phyloP scores from a whole-genome alignment of 2,329 filamentous ascomycete genomes.

The Alternaria triticimaculans region DNA sequence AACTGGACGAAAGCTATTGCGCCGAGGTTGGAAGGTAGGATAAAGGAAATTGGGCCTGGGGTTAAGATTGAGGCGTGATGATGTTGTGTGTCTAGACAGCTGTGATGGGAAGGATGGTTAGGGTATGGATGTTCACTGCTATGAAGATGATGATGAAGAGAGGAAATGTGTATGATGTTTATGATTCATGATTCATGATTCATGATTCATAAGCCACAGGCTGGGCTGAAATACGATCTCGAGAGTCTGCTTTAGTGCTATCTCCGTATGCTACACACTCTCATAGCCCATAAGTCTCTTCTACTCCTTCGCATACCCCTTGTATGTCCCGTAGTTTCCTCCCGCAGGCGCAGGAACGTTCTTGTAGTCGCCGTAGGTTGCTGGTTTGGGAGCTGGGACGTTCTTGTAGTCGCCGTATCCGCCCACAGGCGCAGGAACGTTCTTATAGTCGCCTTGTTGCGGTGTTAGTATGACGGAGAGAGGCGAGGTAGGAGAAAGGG shows the following conservation, averaged over 20 bases:
- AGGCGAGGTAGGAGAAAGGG: too few species aligned
- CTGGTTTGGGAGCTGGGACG: neutral
- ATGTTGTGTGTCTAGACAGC: neutral
- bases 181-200: neutral
- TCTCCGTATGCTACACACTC: neutral
- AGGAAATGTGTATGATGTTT: neutral
- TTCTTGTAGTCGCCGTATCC: neutral
- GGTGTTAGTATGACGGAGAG: neutral
- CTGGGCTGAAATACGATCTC: neutral
- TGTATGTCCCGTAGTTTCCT: neutral
- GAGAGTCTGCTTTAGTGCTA: neutral
- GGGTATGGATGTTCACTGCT: neutral
- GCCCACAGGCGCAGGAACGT: neutral
- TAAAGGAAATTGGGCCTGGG: slow-evolving; percentile 50
- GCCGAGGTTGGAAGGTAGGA: slow-evolving; percentile 78
- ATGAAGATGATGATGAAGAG: too few species aligned
- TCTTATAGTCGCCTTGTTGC: neutral
- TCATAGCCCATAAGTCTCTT: neutral
- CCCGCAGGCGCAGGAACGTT: neutral
- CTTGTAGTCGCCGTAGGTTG: neutral
- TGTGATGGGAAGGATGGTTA: neutral
- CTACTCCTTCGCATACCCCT: neutral
- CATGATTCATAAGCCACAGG: neutral
- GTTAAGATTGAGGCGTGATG: neutral
- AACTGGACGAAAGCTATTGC: slow-evolving; percentile 83